Conservation (phyloP, 2,329 filamentous ascomycete species). For the Mycosphaerella arachidis region DNA sequence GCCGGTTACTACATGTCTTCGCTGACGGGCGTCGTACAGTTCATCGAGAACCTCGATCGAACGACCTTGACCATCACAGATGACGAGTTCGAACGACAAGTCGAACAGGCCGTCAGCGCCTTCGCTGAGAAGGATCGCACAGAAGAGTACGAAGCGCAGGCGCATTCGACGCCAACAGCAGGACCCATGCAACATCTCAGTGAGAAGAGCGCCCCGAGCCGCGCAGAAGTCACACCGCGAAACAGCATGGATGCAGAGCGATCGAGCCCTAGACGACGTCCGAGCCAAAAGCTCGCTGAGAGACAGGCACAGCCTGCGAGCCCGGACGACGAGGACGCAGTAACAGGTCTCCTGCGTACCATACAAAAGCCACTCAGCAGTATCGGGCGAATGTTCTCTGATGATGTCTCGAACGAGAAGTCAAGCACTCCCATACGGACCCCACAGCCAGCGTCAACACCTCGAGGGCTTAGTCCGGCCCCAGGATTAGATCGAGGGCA, state of each 20-base stretch:
- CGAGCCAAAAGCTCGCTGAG: constrained; percentile 45
- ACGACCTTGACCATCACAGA: constrained; percentile 90
- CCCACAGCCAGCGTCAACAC: constrained; percentile 45
- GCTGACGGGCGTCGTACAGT: constrained; percentile 89
- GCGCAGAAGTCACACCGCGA: constrained; percentile 55
- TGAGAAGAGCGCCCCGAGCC: constrained; percentile 48
- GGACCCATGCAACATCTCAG: constrained; percentile 36
- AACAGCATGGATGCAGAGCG: constrained; percentile 59
- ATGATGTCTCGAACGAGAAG: constrained; percentile 45
- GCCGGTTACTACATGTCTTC: constrained; percentile 97
- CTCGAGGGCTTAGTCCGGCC: constrained; percentile 46
- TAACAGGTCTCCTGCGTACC: constrained; percentile 77
- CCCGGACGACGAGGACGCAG: constrained; percentile 71
- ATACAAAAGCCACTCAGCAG: constrained; percentile 88
- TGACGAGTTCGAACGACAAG: constrained; percentile 90
- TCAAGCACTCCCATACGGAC: constrained; percentile 39
- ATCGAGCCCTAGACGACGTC: constrained; percentile 53
- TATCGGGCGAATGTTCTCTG: constrained; percentile 92
- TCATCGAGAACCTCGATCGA: constrained; percentile 92
- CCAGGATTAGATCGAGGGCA: constrained; percentile 20
- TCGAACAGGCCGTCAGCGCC: constrained; percentile 91
- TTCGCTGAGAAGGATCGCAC: constrained; percentile 84
- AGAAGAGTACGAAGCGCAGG: constrained; percentile 43
- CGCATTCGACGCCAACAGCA: constrained; percentile 31
- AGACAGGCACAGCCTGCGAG: constrained; percentile 21